Base-by-base conservation (phyloP, 73 alveolate species). In the Blepharisma stoltei region DNA sequence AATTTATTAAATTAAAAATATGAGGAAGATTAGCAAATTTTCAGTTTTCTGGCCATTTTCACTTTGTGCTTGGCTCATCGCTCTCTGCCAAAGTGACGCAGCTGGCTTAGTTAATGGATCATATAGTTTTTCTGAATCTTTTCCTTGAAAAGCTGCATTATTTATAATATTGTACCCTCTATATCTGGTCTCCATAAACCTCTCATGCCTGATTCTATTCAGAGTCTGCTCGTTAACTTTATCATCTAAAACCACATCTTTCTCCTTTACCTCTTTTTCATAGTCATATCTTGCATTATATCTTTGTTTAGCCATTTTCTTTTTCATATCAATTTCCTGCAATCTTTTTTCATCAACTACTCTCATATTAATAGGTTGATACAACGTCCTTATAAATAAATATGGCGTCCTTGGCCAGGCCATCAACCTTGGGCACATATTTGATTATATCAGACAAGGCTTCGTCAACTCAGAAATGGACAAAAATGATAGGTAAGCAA, bases 301-400 rank as follows among this genome's bases (percentile, higher is more conserved):
- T 73, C 97, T 80, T 84, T 86, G 82, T 67, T 83, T 83, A 32
- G 91, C 93, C 71, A 83, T 78, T 82, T 92, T 94, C 88, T 94
- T 96, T 46, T 88, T 90, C 37, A 84, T 77, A 55, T 91, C 95
- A 55, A 88, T 89, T 71, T 85, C 94, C 76, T 83, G 85, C 46
- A 87, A 85, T 52, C 92, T 84, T 32, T 91, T 27, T 54, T 76
- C 83, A 71, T 94, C 97, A n/a, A 90, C 97, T 6, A 88, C 84
- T 73, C 89, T 78, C 84, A 88, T 82, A 52, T 86, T 87, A 23
- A 94, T 83, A 25, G 96, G 95, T 78, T 94, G 86, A 80, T 89
- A 94, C 37, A 94, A 75, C 75, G 90, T 88, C 45, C 99, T n/a
- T n/a, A n/a, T n/a, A n/a, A n/a, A n/a, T n/a, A n/a, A n/a, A n/a